These are phyloP conservation scores for Ogataea siamensis DNA, from an alignment of 805 yeast genomes.

Conservation along the genomic window DNA sequence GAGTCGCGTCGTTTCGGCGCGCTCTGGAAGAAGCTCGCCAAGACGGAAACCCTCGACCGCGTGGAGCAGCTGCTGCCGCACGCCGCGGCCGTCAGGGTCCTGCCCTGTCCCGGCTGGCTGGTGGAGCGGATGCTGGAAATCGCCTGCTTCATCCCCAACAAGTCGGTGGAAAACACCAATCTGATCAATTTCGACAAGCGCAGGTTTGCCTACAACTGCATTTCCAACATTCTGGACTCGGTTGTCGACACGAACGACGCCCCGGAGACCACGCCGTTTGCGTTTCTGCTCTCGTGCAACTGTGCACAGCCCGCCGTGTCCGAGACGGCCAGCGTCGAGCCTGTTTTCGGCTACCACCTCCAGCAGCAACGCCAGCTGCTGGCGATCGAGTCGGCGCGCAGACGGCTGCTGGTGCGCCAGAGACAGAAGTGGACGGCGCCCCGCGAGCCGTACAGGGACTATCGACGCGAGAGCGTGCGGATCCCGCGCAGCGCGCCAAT, in stretches of 20 bases:
- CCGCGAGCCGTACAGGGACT: slow-evolving; percentile 3
- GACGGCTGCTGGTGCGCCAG: slow-evolving; percentile 6
- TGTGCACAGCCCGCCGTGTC: slow-evolving; percentile 35
- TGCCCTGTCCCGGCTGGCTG: slow-evolving; percentile 93
- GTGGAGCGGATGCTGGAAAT: slow-evolving; percentile 75
- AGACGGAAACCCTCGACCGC: slow-evolving; percentile 14
- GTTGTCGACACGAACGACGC: slow-evolving; percentile 27
- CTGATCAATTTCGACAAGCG: slow-evolving; percentile 85
- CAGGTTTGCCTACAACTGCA: slow-evolving; percentile 61
- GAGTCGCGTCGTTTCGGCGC: slow-evolving; percentile 69
- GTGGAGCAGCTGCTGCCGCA: slow-evolving; percentile 33
- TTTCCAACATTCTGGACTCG: slow-evolving; percentile 52
- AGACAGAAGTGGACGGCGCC: slow-evolving; percentile 3
- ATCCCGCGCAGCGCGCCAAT: slow-evolving; percentile 9
- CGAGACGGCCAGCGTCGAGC: slow-evolving; percentile 41
- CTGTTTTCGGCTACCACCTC: slow-evolving; percentile 46
- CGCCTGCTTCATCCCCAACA: slow-evolving; percentile 75
- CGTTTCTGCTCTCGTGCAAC: slow-evolving; percentile 49
- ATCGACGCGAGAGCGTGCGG: slow-evolving; percentile 7
- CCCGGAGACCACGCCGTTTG: slow-evolving; percentile 44
- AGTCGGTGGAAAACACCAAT: slow-evolving; percentile 59
- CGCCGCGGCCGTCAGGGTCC: slow-evolving; percentile 40
- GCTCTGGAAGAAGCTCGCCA: slow-evolving; percentile 66
- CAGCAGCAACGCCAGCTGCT: slow-evolving; percentile 50
- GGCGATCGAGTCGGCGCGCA: slow-evolving; percentile 44